Evolutionary conservation across 1,139 yeast genomes (phyloP), one percentile per base, ranked within the genome.

Genomic region (Debaryomyces subglobosus): DNA sequence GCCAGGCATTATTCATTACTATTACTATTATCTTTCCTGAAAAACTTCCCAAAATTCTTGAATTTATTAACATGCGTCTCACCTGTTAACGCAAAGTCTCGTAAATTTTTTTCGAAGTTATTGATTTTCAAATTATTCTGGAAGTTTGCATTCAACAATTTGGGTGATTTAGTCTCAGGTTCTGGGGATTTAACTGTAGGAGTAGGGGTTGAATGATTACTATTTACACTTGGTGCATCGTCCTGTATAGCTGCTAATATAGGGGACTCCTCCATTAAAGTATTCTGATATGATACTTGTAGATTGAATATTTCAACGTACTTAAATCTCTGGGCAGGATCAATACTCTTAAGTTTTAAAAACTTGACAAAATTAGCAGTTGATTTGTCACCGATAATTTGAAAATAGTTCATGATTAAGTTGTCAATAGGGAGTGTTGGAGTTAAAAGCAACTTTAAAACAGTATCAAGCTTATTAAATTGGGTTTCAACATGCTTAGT

Each of bases 381-480:
- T 16, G 85, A 82, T 46, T 74, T 75, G 64, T 89, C 96, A 3
- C 86, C 86, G 52, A 89, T 77, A 18, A 86, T 70, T 51, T 77
- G 77, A 61, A 89, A 82, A 64, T 89, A 89, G 57, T 77, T 82
- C 48, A 81, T 82, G 3, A 88, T 83, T 30, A 88, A 76, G 15
- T 81, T 83, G 50, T 87, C 69, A 70, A 80, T 46, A 0, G 96
- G 96, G 13, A 81, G 77, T 3, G 74, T 66, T 18, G 86, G 84
- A 0, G 88, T 81, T 61, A 85, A 71, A 40, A 90, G 65, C 4
- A 89, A 79, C 61, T 86, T 86, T 49, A 90, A 71, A 18, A 90
- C 65, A 0, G 81, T 73, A 54, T 87, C 94, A 6, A 88, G 71
- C 36, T 80, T 77, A 6, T 65, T 63, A 45, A 84, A 77, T 45